Evolutionary conservation across 108 stramenopile genomes (phyloP).

Genomic region (Discostella pseudostelligera): DNA sequence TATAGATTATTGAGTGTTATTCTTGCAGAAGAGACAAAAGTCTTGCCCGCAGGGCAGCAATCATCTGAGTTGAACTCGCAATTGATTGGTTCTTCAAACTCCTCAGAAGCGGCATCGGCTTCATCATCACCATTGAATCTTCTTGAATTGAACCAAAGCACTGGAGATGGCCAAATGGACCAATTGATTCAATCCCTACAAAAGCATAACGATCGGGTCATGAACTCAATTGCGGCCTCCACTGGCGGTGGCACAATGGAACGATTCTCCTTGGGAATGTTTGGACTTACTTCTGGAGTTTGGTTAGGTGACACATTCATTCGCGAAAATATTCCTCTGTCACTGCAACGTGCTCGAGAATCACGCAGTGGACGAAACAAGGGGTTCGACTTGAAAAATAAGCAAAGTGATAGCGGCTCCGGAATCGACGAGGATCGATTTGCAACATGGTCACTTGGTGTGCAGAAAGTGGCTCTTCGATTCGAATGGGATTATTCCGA

Average conservation of each 20-base stretch:
- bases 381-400: constrained; percentile 26
- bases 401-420: constrained; percentile 1
- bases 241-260: constrained; percentile 28
- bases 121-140: constrained; percentile 25
- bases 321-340: constrained; percentile 52
- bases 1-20: constrained; percentile 32
- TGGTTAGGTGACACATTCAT: constrained; percentile 78
- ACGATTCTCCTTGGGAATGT: constrained; percentile 48
- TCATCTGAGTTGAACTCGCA: neutral
- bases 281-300: constrained; percentile 65
- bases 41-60: constrained; percentile 22
- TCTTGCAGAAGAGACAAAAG: constrained; percentile 40
- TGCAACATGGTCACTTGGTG: constrained; percentile 67
- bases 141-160: constrained; percentile 12
- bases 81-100: constrained; percentile 8
- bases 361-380: constrained; percentile 26
- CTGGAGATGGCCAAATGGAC: constrained; percentile 30
- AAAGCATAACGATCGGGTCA: no score
- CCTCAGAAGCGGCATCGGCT: neutral
- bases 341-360: constrained; percentile 20
- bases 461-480: constrained; percentile 71
- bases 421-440: constrained; percentile 40
- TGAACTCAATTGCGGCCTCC: neutral
- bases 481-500: constrained; percentile 76
- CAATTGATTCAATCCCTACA: neutral